Conservation (phyloP, 805 yeast species). For the Nematodospora valgi region DNA sequence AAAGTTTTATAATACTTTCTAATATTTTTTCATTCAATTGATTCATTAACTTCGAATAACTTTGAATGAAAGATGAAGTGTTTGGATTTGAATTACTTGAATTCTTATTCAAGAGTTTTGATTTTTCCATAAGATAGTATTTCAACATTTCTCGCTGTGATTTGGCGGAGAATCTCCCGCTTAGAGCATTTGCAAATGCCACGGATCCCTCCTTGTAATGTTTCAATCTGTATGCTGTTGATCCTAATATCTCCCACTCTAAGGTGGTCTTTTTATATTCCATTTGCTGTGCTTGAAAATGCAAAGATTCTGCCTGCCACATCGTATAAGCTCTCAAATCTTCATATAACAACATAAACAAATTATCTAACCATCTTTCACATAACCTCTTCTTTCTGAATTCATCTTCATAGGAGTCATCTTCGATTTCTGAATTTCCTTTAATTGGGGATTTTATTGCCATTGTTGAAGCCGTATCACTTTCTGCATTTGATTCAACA, state of each 20-base stretch:
- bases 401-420: conserved; percentile 30
- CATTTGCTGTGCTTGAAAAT: conserved; percentile 83
- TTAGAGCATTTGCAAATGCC: conserved; percentile 74
- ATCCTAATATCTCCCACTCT: conserved; percentile 93
- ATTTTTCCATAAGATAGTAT: conserved; percentile 54
- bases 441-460: conserved; percentile 36
- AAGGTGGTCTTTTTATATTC: conserved; percentile 71
- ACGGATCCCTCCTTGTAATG: conserved; percentile 83
- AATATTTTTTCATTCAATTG: conserved; percentile 56
- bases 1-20: conserved; percentile 66
- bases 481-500: neutral
- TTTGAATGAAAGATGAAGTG: conserved; percentile 19
- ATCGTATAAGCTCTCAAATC: conserved; percentile 80
- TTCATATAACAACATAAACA: conserved; percentile 66
- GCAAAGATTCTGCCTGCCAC: conserved; percentile 91
- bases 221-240: conserved; percentile 78
- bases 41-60: conserved; percentile 35
- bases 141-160: conserved; percentile 72
- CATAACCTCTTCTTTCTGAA: conserved; percentile 64
- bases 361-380: conserved; percentile 71
- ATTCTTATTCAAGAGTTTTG: conserved; percentile 30
- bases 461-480: conserved; percentile 28
- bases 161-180: conserved; percentile 74
- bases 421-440: conserved; percentile 6
- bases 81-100: conserved; percentile 4